Evolutionary conservation across 495 filamentous ascomycete species (phyloP).

Genomic region (Cairneyella variabilis): DNA sequence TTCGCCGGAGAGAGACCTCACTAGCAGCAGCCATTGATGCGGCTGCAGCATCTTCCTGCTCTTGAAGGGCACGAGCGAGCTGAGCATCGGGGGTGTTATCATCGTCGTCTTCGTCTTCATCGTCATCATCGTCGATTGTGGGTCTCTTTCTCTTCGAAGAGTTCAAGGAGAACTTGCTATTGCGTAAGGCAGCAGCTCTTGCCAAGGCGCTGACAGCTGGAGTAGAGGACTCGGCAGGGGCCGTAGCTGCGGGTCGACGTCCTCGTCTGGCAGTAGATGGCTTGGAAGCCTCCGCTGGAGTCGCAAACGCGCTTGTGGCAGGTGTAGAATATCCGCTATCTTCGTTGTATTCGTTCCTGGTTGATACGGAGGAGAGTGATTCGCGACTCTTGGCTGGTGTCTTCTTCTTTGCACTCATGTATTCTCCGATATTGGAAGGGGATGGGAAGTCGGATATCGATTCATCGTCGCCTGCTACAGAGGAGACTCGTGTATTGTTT

Average conservation of each 20-base stretch:
- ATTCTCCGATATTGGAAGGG: constrained; percentile 12
- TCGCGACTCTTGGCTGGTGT: constrained; percentile 3
- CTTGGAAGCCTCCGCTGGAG: constrained; percentile 40
- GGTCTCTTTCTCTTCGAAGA: constrained; percentile 20
- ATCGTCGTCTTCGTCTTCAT: constrained; percentile 29
- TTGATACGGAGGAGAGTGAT: constrained; percentile 35
- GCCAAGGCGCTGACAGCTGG: constrained; percentile 37
- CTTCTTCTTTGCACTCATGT: constrained; percentile 8
- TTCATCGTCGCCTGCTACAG: constrained; percentile 12
- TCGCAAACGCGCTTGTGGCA: constrained; percentile 65
- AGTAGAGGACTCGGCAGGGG: background rate
- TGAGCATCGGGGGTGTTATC: constrained; percentile 29
- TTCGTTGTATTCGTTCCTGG: constrained; percentile 38
- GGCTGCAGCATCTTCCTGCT: constrained; percentile 29
- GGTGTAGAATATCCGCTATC: constrained; percentile 69
- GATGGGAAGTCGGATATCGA: constrained; percentile 16
- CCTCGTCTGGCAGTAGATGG: constrained; percentile 11
- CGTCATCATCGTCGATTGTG: constrained; percentile 23
- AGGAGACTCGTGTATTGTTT: background rate
- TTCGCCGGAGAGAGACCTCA: constrained; percentile 10
- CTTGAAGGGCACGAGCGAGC: constrained; percentile 34
- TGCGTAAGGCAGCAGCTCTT: constrained; percentile 38
- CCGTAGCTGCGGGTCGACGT: constrained; percentile 11
- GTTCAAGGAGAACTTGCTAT: constrained; percentile 34
- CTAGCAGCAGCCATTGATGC: constrained; percentile 10